Conservation (phyloP, 2,329 filamentous ascomycete species). For the Ilyonectria sp. region DNA sequence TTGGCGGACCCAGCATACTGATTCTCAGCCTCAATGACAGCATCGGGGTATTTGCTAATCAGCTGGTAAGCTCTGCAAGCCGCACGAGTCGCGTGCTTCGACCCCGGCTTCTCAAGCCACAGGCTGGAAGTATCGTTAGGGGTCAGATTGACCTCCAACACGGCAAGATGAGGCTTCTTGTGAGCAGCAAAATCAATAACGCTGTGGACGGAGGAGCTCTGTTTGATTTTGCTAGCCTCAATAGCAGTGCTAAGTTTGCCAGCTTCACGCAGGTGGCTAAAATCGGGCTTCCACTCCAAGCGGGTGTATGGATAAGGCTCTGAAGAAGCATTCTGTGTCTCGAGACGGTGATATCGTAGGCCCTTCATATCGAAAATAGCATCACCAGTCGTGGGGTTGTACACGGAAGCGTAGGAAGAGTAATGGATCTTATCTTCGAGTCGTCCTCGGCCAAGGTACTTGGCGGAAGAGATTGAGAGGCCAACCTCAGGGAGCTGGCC, state of each 20-base stretch:
- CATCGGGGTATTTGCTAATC: constrained; percentile 12
- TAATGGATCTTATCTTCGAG: constrained; percentile 18
- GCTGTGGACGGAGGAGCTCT: not conserved
- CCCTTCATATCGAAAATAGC: constrained; percentile 21
- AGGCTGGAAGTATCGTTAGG: constrained; percentile 1
- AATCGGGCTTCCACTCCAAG: constrained; percentile 25
- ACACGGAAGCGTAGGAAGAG: constrained; percentile 15
- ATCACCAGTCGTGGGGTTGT: constrained; percentile 13
- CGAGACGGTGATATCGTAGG: constrained; percentile 8
- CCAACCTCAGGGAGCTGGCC: constrained; percentile 17
- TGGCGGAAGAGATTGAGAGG: constrained; percentile 15
- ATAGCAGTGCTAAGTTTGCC: constrained; percentile 8
- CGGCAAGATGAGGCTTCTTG: constrained; percentile 18
- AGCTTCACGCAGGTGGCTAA: not conserved
- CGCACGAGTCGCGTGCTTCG: constrained; percentile 16
- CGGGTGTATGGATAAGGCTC: constrained; percentile 26
- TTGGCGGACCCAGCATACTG: constrained; percentile 9
- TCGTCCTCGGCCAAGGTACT: constrained; percentile 23
- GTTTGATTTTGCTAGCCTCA: not conserved
- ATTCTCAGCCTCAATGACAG: constrained; percentile 18
- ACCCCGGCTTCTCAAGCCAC: constrained; percentile 22
- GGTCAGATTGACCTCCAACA: constrained; percentile 21
- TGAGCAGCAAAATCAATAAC: constrained; percentile 24
- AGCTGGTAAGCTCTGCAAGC: constrained; percentile 13
- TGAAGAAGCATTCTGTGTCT: not conserved